Percentiles rank a stretch among this genome's conserved stretches.
phyloP scores from a whole-genome alignment of 2,329 filamentous ascomycete species.

The Coniosporium tulheliwenetii region DNA sequence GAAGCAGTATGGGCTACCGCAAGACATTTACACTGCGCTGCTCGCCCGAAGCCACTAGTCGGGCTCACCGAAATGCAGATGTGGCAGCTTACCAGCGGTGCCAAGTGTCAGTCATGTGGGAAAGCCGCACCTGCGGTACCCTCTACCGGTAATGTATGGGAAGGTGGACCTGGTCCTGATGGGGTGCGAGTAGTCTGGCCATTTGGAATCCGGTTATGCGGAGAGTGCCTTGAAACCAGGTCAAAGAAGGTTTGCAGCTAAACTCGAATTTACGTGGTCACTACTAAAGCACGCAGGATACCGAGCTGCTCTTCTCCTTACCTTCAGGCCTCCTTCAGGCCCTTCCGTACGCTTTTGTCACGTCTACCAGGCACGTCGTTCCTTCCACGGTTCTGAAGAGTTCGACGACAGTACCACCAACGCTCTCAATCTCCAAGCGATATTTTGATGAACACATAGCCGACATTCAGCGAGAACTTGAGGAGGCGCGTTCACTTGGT shows the following conservation, averaged over 20 bases:
- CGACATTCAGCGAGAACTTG: slow-evolving; percentile 45
- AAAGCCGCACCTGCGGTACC: slow-evolving; percentile 17
- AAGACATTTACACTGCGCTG: slow-evolving; percentile 47
- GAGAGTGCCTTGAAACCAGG: slow-evolving; percentile 43
- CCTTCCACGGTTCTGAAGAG: slow-evolving; percentile 39
- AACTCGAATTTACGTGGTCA: slow-evolving; percentile 2
- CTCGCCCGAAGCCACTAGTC: slow-evolving; percentile 52
- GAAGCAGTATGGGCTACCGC: slow-evolving; percentile 57
- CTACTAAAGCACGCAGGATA: too few species aligned
- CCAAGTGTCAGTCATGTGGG: slow-evolving; percentile 52
- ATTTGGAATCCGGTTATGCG: slow-evolving; percentile 53
- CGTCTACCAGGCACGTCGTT: slow-evolving; percentile 44
- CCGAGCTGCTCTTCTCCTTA: slow-evolving; percentile 41
- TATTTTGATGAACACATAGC: slow-evolving; percentile 50
- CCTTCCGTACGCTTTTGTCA: slow-evolving; percentile 54
- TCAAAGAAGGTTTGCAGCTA: slow-evolving; percentile 46
- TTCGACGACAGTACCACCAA: slow-evolving; percentile 28
- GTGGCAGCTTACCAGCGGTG: slow-evolving; percentile 54
- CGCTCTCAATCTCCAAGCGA: slow-evolving; percentile 44
- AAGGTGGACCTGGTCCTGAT: slow-evolving; percentile 44
- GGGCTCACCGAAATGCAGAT: slow-evolving; percentile 56
- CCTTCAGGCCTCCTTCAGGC: slow-evolving; percentile 47
- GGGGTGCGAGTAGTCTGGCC: slow-evolving; percentile 54
- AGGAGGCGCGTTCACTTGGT: slow-evolving; percentile 50
- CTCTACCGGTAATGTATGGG: slow-evolving; percentile 29